phyloP scores from a whole-genome alignment of 106 monocot species.

The Posidonia australis region DNA sequence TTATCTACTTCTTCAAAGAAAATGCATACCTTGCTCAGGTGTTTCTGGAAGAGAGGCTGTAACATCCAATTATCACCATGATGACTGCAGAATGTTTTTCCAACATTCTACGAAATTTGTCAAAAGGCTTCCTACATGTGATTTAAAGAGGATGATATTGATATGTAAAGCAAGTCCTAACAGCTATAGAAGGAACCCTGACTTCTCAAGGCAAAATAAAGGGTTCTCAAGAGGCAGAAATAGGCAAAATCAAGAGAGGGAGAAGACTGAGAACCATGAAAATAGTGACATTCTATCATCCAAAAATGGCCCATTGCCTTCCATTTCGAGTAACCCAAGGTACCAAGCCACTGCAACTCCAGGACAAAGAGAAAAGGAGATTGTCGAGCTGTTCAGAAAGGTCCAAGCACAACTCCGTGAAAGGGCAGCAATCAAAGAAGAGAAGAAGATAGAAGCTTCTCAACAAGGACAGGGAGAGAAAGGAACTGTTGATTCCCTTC shows the following conservation, averaged over 20 bases:
- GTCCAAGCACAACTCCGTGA: conserved; percentile 70
- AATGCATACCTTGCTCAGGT: conserved; percentile 10
- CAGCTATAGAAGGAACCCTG: conserved; percentile 45
- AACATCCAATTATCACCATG: background rate
- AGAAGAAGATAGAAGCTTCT: conserved; percentile 56
- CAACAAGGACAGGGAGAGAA: conserved; percentile 49
- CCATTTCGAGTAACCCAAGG: conserved; percentile 42
- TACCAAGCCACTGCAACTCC: conserved; percentile 55
- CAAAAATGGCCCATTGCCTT: conserved; percentile 62
- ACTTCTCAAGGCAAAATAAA: conserved; percentile 66
- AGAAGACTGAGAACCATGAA: conserved; percentile 35
- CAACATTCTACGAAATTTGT: background rate
- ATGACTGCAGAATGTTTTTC: conserved; percentile 1
- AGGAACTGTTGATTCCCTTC: conserved; percentile 73
- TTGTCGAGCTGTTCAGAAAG: conserved; percentile 76
- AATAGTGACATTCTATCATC: conserved; percentile 34
- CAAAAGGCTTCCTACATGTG: conserved; percentile 5
- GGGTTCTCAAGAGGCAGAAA: conserved; percentile 40
- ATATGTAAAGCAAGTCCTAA: conserved; percentile 24
- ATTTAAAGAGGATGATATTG: conserved; percentile 10
- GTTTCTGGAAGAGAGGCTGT: conserved; percentile 6
- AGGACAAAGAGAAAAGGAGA: conserved; percentile 74
- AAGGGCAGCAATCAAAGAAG: conserved; percentile 51
- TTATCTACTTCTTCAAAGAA: conserved; percentile 17
- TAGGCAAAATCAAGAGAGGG: conserved; percentile 40